Evolutionary conservation across 768 basidiomycete species (phyloP).

Genomic region (Tylopilus intermedius): DNA sequence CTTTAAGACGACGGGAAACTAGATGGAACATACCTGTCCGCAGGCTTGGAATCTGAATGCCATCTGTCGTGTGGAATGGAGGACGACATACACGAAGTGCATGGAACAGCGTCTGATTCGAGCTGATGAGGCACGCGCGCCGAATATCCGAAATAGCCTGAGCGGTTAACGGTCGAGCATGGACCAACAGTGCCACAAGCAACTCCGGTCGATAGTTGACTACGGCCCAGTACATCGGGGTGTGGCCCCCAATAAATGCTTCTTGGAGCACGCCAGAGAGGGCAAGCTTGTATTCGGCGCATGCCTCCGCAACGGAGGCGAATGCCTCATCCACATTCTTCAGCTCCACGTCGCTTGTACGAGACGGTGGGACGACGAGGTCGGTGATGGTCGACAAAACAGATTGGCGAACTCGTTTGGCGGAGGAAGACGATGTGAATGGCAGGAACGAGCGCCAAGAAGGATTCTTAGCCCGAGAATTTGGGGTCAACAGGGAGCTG

Average conservation of each 20-base stretch:
- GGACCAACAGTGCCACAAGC: constrained; percentile 48
- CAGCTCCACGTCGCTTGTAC: too few species aligned
- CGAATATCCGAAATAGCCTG: constrained; percentile 57
- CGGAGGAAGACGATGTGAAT: too few species aligned
- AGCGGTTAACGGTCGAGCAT: constrained; percentile 39
- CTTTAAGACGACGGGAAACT: background rate
- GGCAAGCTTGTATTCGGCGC: too few species aligned
- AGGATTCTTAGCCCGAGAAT: too few species aligned
- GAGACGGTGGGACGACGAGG: too few species aligned
- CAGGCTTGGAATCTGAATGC: constrained; percentile 12
- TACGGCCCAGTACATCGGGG: constrained; percentile 30
- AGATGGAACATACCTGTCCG: constrained; percentile 24
- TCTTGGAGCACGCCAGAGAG: too few species aligned
- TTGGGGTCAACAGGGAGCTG: too few species aligned
- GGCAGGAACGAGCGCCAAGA: too few species aligned
- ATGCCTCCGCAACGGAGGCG: too few species aligned
- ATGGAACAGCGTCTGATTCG: constrained; percentile 28
- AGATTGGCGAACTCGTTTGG: too few species aligned
- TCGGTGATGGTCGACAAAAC: too few species aligned
- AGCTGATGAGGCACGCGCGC: constrained; percentile 50
- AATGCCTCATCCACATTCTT: too few species aligned
- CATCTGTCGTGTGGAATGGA: constrained; percentile 23
- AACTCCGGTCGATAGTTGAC: constrained; percentile 35
- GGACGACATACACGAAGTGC: constrained; percentile 18
- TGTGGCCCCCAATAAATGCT: constrained; percentile 11